Evolutionary conservation across 2,329 filamentous ascomycete species (phyloP), one percentile per base, ranked within the genome.

Genomic region (Alternaria rosae): DNA sequence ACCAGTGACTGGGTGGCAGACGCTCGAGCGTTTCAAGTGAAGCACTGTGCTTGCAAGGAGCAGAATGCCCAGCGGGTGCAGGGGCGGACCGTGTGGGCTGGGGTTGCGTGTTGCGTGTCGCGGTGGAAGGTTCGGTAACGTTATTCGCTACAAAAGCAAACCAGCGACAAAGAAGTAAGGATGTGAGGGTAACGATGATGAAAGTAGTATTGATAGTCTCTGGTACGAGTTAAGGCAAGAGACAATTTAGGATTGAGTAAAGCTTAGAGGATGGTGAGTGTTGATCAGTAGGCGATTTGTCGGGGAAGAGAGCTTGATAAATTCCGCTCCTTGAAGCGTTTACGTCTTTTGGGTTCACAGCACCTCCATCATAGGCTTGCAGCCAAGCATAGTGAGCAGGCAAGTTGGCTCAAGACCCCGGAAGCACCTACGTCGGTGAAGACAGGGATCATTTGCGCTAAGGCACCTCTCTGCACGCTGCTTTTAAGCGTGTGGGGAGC

Each of bases 1-100:
- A 74, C 73, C 67, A 70, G 68, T 74, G 70, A 74, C 70, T 69
- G 71, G 67, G 69, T 70, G 72, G 72, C 67, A 75, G 74, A 67
- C 70, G 75, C 69, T 76, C 71, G 71, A 73, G 74, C 73, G 78
- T 79, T 80, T 79, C 77, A 79, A 71, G 69, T 72, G 68, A 65
- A 68, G 67, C 61, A 70, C 66, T 69, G 70, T 72, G 75, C 77
- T 76, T 73, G 74, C 78, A 76, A 67, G 57, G 65, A 64, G 64
- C 59, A 61, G 61, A 61, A 21, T 65, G 61, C 53, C 55, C 60
- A 71, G 72, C 70, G 65, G 70, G 68, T 64, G 66, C 70, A 72
- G 70, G 73, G 70, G 68, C 68, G 68, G 68, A 67, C 63, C 61
- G 69, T 61, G 59, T 61, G 61, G 57, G 64, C 60, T 68, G 61